Base-by-base conservation (phyloP, 1,284 basidiomycete species). In the Lignosus rhinocerotis region DNA sequence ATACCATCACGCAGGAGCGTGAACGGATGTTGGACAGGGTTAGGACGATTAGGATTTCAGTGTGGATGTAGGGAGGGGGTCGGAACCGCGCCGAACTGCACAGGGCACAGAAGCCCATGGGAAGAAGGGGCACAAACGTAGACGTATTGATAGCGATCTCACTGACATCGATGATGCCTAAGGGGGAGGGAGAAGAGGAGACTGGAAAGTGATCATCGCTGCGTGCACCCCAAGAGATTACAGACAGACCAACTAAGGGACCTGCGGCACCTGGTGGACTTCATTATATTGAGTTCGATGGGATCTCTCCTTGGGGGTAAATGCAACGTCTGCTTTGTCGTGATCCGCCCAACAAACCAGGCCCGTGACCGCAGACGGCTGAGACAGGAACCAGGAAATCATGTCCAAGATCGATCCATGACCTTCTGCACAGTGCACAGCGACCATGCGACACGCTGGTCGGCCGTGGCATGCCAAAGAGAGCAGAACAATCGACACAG, bases 161-260 rank as follows among this genome's bases (percentile, higher is more conserved):
- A 60, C 55, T 59, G 59, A 33, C 55, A 48, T 59, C 53, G 53
- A 48, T 54, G 41, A 53, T 60, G 30, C 58, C 58, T 45, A 9
- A n/a, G 25, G 25, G 25, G 25, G 25, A 30, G 33, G 31, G 25
- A 55, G 55, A 45, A 49, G 44, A 48, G 14, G 36, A 33, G 9
- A 42, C 33, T 16, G 44, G 42, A 43, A 47, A 46, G 34, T 32
- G 48, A 25, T 17, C 36, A 21, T 30, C 49, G 39, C 34, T 30
- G 19, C 42, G 48, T 38, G 33, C 31, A 55, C 43, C 39, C 33
- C 25, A 25, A 34, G 44, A 53, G 51, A 32, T 38, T n/a, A 39
- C 30, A 51, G 39, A 44, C 46, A 21, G 14, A 53, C 38, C 2
- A 14, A 11, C 25, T 4, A 25, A 12, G 19, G 30, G 36, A 12